These are phyloP conservation scores for Penicillium soppii DNA, from an alignment of 495 filamentous ascomycete genomes.

Conservation along the genomic window DNA sequence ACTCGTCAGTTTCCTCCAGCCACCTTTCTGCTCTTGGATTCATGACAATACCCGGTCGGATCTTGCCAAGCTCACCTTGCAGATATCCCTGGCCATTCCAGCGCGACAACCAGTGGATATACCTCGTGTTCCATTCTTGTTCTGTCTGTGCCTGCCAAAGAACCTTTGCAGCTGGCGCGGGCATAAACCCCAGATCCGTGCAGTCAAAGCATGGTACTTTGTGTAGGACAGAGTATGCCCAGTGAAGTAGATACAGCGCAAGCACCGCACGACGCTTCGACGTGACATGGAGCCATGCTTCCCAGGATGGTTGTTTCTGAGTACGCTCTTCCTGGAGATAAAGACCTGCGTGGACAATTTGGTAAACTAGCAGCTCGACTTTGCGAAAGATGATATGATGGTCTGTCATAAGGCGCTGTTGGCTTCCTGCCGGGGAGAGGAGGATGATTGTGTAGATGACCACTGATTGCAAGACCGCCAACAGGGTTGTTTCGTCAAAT, in stretches of 20 bases:
- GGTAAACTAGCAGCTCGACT: slow-evolving; percentile 25
- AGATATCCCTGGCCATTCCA: slow-evolving; percentile 36
- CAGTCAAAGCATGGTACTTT: slow-evolving; percentile 33
- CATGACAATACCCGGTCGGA: slow-evolving; percentile 18
- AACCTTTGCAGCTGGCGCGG: slow-evolving; percentile 33
- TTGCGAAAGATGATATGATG: slow-evolving; percentile 22
- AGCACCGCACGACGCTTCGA: slow-evolving; percentile 34
- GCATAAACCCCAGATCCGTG: slow-evolving; percentile 36
- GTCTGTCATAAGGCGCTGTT: slow-evolving; percentile 6
- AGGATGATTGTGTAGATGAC: slow-evolving; percentile 40
- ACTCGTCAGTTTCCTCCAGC: slow-evolving; percentile 40
- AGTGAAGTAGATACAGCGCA: slow-evolving; percentile 37
- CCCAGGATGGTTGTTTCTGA: slow-evolving; percentile 30
- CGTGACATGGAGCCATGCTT: slow-evolving; percentile 37
- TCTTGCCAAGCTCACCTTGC: slow-evolving; percentile 34
- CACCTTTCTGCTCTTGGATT: slow-evolving; percentile 31
- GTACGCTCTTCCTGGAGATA: slow-evolving; percentile 34
- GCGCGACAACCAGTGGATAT: slow-evolving; percentile 34
- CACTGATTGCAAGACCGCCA: slow-evolving; percentile 37
- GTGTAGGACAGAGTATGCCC: slow-evolving; percentile 38
- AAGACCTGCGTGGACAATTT: slow-evolving; percentile 31
- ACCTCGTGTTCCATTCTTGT: slow-evolving; percentile 33
- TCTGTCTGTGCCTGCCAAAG: slow-evolving; percentile 39
- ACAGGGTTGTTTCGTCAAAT: slow-evolving; percentile 29
- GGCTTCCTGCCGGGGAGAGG: slow-evolving; percentile 24